These are phyloP conservation scores for Pseudofabraea citricarpa DNA, from an alignment of 2,329 filamentous ascomycete species.

Conservation along the genomic window DNA sequence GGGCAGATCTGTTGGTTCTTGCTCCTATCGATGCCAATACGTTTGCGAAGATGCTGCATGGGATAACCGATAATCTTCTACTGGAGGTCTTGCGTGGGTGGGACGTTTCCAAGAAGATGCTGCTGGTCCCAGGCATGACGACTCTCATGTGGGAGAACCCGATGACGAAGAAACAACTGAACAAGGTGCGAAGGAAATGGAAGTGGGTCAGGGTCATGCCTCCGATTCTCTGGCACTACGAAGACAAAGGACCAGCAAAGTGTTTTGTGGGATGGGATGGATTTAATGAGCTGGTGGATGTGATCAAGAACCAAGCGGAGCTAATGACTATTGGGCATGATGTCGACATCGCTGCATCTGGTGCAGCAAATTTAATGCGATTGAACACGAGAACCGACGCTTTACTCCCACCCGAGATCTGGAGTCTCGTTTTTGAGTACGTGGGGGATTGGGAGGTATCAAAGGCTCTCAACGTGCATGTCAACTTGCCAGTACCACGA, in stretches of 20 bases:
- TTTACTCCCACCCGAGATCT: conserved; percentile 76
- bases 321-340: conserved; percentile 70
- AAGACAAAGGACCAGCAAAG: conserved; percentile 46
- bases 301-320: conserved; percentile 73
- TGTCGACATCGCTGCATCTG: conserved; percentile 38
- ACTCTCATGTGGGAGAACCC: conserved; percentile 86
- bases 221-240: conserved; percentile 79
- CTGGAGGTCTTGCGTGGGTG: conserved; percentile 79
- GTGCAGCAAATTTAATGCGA: conserved; percentile 36
- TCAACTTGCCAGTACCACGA: conserved; percentile 66
- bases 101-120: conserved; percentile 79
- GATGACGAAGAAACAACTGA: conserved; percentile 80
- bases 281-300: conserved; percentile 67
- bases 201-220: conserved; percentile 79
- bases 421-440: conserved; percentile 81
- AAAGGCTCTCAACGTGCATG: conserved; percentile 74
- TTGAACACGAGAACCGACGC: conserved; percentile 32
- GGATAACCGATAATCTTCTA: conserved; percentile 74
- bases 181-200: conserved; percentile 79
- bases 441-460: conserved; percentile 89
- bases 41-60: conserved; percentile 82
- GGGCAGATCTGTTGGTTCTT: conserved; percentile 83
- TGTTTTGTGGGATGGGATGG: conserved; percentile 56
- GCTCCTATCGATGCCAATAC: conserved; percentile 81
- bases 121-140: conserved; percentile 86